A percentile compares a stretch with the other conserved stretches of the same genome.
Evolutionary conservation across 495 filamentous ascomycete genomes (phyloP).

Genomic region (Hypoxylon trugodes): DNA sequence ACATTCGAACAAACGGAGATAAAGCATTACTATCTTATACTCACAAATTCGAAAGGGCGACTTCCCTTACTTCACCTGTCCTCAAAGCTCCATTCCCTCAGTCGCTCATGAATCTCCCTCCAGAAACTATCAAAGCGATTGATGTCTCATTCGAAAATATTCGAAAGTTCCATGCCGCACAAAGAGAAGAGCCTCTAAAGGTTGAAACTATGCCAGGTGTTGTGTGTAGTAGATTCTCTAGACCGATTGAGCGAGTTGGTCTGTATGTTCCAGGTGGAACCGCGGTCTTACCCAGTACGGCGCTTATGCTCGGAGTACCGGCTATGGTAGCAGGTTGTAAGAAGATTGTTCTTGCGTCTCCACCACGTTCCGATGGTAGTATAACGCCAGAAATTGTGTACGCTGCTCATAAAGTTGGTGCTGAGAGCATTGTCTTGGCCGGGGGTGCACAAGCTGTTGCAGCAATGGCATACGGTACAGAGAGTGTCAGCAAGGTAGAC

Average conservation of each 20-base stretch:
- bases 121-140: conserved; percentile 88
- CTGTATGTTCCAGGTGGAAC: conserved; percentile 96
- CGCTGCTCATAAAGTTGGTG: conserved; percentile 95
- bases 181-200: conserved; percentile 78
- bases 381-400: conserved; percentile 98
- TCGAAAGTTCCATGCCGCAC: conserved; percentile 88
- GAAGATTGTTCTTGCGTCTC: conserved; percentile 91
- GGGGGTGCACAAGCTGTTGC: conserved; percentile 97
- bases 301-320: conserved; percentile 96
- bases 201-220: conserved; percentile 99
- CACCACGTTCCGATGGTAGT: conserved; percentile 86
- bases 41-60: conserved; percentile 96
- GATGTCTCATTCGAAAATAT: conserved; percentile 95
- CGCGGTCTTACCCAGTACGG: conserved; percentile 92
- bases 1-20: conserved; percentile 82
- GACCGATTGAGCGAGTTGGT: conserved; percentile 92
- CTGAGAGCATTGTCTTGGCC: conserved; percentile 92
- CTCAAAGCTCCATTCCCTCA: conserved; percentile 86
- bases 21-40: conserved; percentile 89
- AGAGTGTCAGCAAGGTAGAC: conserved; percentile 91
- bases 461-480: conserved; percentile 85
- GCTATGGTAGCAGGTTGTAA: conserved; percentile 98
- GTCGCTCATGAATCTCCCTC: conserved; percentile 81
- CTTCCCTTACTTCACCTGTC: conserved; percentile 85
- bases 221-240: conserved; percentile 89